Base-by-base conservation (phyloP, 768 basidiomycete genomes). In the Termitomyces bulborhizus region DNA sequence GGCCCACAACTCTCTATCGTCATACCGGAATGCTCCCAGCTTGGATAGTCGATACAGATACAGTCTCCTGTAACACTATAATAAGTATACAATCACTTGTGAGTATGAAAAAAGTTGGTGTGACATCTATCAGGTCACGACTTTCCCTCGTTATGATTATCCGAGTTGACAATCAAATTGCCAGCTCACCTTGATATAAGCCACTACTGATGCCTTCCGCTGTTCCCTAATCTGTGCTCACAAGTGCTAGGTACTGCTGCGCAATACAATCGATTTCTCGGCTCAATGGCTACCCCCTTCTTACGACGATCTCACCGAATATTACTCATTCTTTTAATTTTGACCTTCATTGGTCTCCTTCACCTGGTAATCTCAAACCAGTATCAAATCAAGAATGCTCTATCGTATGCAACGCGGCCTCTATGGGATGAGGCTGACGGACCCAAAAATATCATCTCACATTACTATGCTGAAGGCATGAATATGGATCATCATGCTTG, bases 381-480 rank as follows among this genome's bases (percentile, higher is more conserved):
- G 40, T 76, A 79, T 60, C 79, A 81, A 62, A 72, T 82, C 58
- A 73, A 68, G 59, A 81, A 82, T 62, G 64, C 73, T 9, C 60
- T 83, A 9, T 82, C 81, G 3, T 82, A 81, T 62, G 77, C 80
- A 5, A 81, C 82, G 2, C 70, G 82, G 21, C 82, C 82, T 9
- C 66, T 84, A 31, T 86, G 84, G 84, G 84, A 85, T 62, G 65
- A 63, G 6, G 75, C 73, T 27, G 71, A 74, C 24, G 82, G 76
- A 0, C 83, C 83, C 0, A 70, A 61, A 13, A 61, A 73, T 11
- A 56, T 79, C n/a, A 67, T 83, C 16, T 66, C 76, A 3, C 83
- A 86, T 62, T 84, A 78, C 68, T 76, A 81, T 62, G 75, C 80
- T 3, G 81, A 83, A 48, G 80, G 80, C 13, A 62, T 81, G 66